Conservation (phyloP, 441 rosid species). For the Gossypium lobatum region DNA sequence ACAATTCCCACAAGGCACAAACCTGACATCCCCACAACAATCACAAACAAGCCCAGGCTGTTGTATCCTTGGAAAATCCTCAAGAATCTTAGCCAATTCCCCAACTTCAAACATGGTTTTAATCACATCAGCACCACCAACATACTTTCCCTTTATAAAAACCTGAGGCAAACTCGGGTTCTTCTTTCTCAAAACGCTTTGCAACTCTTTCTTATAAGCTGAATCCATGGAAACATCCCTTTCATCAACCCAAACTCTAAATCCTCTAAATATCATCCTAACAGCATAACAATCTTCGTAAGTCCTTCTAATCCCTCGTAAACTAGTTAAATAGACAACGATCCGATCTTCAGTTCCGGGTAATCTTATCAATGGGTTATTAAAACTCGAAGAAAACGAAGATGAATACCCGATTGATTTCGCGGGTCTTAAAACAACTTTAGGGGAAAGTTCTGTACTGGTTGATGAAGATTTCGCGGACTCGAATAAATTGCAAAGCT, state of each 20-base stretch:
- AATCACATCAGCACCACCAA: slow-evolving; percentile 81
- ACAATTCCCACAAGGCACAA: slow-evolving; percentile 72
- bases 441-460: background rate
- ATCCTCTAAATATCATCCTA: slow-evolving; percentile 77
- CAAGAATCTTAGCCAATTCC: slow-evolving; percentile 69
- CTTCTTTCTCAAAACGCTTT: slow-evolving; percentile 51
- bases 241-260: slow-evolving; percentile 86
- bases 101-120: slow-evolving; percentile 79
- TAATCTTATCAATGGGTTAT: slow-evolving; percentile 38
- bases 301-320: slow-evolving; percentile 81
- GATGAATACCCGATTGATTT: slow-evolving; percentile 26
- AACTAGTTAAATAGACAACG: slow-evolving; percentile 77
- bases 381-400: slow-evolving; percentile 20
- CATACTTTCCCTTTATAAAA: slow-evolving; percentile 61
- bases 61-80: slow-evolving; percentile 50
- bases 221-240: slow-evolving; percentile 86
- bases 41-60: slow-evolving; percentile 63
- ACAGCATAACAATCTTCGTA: slow-evolving; percentile 91
- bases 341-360: slow-evolving; percentile 80
- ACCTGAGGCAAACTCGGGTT: slow-evolving; percentile 72
- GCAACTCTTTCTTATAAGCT: slow-evolving; percentile 72
- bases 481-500: slow-evolving; percentile 68
- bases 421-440: slow-evolving; percentile 23
- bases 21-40: slow-evolving; percentile 74
- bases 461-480: slow-evolving; percentile 28